Evolutionary conservation across 768 basidiomycete species (phyloP).

Genomic region (Pleurotus eryngii): DNA sequence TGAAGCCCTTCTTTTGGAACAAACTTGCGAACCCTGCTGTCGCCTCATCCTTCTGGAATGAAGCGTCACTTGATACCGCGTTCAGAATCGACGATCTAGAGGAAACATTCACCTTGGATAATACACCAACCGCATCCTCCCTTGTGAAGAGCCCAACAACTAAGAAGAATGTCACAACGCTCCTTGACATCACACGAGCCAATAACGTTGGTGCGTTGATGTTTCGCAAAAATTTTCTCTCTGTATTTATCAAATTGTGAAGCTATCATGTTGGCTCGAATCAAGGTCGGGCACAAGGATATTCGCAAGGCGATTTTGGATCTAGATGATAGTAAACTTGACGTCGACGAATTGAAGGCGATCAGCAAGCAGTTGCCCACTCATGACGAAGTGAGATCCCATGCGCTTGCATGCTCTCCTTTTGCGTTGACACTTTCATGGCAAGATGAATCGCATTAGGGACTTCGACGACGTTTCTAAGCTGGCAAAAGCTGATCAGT

Average conservation of each 20-base stretch:
- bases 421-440: not conserved
- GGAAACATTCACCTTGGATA: slow-evolving; percentile 65
- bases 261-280: slow-evolving; percentile 84
- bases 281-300: slow-evolving; percentile 60
- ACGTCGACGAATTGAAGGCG: slow-evolving; percentile 72
- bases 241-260: not conserved
- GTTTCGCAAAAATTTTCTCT: slow-evolving; percentile 6
- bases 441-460: slow-evolving; percentile 59
- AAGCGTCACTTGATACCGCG: slow-evolving; percentile 35
- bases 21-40: slow-evolving; percentile 53
- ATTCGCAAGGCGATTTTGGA: slow-evolving; percentile 73
- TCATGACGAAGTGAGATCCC: slow-evolving; percentile 61
- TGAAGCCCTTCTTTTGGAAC: slow-evolving; percentile 92
- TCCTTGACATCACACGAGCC: slow-evolving; percentile 78
- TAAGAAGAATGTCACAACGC: slow-evolving; percentile 61
- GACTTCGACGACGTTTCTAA: slow-evolving; percentile 70
- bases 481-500: slow-evolving; percentile 82
- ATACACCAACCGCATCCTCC: slow-evolving; percentile 36
- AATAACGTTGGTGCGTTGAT: slow-evolving; percentile 70
- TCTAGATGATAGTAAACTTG: slow-evolving; percentile 64
- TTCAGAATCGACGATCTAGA: slow-evolving; percentile 73
- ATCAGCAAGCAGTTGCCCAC: slow-evolving; percentile 77
- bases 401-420: not conserved
- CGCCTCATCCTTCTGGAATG: slow-evolving; percentile 67
- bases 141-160: slow-evolving; percentile 28